phyloP scores from a whole-genome alignment of 306 rosid species.

The Betula pendula region DNA sequence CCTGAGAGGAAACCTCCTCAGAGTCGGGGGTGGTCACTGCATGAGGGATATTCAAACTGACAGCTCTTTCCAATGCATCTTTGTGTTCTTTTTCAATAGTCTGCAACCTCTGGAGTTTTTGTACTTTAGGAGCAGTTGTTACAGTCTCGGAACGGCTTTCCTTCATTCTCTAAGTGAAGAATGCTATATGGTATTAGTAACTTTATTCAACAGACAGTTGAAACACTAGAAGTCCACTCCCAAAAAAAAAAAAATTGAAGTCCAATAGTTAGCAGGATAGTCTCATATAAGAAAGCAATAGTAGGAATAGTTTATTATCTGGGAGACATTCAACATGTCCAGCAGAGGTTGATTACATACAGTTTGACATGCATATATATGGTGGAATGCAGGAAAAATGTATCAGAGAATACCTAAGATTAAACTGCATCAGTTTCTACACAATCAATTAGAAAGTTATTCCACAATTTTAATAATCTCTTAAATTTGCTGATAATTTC shows the following conservation, averaged over 20 bases:
- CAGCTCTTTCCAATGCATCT: constrained; percentile 80
- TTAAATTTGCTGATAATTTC: neutral
- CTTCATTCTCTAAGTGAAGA: constrained; percentile 49
- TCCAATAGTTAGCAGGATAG: neutral
- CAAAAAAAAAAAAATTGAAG: neutral
- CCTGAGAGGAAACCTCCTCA: constrained; percentile 34
- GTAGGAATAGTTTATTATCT: neutral
- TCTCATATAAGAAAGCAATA: neutral
- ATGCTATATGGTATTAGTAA: neutral
- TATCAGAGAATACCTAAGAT: neutral
- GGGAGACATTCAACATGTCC: neutral
- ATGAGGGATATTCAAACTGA: constrained; percentile 76
- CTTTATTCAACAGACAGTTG: neutral
- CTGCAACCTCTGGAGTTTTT: constrained; percentile 58
- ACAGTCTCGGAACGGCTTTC: constrained; percentile 43
- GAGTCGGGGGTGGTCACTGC: constrained; percentile 45
- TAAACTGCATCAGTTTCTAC: neutral
- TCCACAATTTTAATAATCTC: neutral
- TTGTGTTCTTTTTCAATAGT: constrained; percentile 74
- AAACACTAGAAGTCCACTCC: neutral
- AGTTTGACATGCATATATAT: neutral
- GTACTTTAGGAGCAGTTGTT: constrained; percentile 58
- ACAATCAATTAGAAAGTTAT: neutral
- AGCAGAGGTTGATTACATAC: neutral
- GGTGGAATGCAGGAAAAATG: neutral